Evolutionary conservation across 2,329 filamentous ascomycete species (phyloP), one percentile per base, ranked within the genome.

Genomic region (Lasiodiplodia theobromae): DNA sequence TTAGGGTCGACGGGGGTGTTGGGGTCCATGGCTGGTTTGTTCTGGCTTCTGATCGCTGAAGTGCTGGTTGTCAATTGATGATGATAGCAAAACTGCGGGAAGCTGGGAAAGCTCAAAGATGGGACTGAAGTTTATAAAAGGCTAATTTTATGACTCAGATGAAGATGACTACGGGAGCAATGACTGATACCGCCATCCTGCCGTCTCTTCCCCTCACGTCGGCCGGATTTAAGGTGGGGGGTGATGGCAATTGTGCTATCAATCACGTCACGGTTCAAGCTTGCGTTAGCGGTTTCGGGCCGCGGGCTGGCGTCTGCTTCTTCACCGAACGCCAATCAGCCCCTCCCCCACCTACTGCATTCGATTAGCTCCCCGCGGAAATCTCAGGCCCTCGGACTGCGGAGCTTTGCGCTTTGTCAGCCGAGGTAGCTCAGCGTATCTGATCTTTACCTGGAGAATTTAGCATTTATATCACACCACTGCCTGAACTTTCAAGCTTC

Each of bases 21-120:
- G 58, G 79, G 71, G 56, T 81, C 76, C 79, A 82, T 81, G 11
- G 58, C 37, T 49, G 53, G n/a, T 57, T 44, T 34, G 31, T 34
- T 34, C 31, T 34, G 31, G 31, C 23, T 14, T n/a, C 3, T 47
- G 38, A 25, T 34, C 14, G 40, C 37, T 11, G 16, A 10, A 11
- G 64, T 4, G 51, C 16, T 56, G 51, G 16, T 18, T 18, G 31
- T 52, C 60, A 64, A 64, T 64, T 52, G 60, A 40, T 21, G 21
- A 52, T 21, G 31, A 14, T 4, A 3, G 40, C 8, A 4, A 18
- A 34, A 18, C 3, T 23, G 16, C n/a, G 28, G 40, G 23, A 16
- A 28, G n/a, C n/a, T 38, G 38, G 40, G 6, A 12, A 51, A 4
- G 60, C 44, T n/a, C 7, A 7, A 10, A 21, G 44, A 47, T 8